Percentiles rank a stretch among this genome's conserved stretches.
Conservation (phyloP, 2,329 filamentous ascomycete genomes). For the Penicillium hesseltinei region DNA sequence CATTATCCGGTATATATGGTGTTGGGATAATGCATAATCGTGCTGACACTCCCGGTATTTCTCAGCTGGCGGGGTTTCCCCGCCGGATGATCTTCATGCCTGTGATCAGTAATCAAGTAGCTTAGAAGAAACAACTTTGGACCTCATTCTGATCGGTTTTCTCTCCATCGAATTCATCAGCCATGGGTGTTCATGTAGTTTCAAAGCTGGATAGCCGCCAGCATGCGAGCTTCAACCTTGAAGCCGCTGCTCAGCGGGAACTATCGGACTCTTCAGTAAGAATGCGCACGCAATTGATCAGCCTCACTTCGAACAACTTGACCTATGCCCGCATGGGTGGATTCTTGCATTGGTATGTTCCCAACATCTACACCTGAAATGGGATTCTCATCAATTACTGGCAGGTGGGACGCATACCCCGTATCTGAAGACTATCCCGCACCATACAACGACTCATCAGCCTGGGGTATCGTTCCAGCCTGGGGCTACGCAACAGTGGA, state of each 20-base stretch:
- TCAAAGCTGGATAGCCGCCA: slow-evolving; percentile 27
- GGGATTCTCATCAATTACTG: background rate
- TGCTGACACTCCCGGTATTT: background rate
- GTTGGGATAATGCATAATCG: background rate
- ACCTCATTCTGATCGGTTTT: background rate
- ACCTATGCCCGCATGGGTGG: slow-evolving; percentile 16
- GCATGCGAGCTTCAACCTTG: slow-evolving; percentile 18
- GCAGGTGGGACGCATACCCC: slow-evolving; percentile 48
- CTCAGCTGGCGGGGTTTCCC: background rate
- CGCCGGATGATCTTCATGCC: background rate
- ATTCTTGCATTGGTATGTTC: slow-evolving; percentile 13
- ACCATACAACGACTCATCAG: slow-evolving; percentile 33
- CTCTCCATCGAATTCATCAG: background rate
- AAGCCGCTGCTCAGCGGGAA: background rate
- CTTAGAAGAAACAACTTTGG: background rate
- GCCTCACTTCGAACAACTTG: slow-evolving; percentile 22
- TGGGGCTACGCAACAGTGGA: slow-evolving; percentile 50
- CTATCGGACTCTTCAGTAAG: slow-evolving; percentile 12
- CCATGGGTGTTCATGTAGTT: slow-evolving; percentile 29
- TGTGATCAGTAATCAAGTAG: background rate
- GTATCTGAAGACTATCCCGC: slow-evolving; percentile 34
- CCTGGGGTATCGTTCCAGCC: slow-evolving; percentile 50
- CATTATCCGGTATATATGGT: too few relatives aligned
- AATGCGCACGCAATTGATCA: slow-evolving; percentile 16
- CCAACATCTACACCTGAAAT: background rate